These are phyloP conservation scores for Mucuna pruriens DNA, from an alignment of 306 rosid species.

Conservation along the genomic window DNA sequence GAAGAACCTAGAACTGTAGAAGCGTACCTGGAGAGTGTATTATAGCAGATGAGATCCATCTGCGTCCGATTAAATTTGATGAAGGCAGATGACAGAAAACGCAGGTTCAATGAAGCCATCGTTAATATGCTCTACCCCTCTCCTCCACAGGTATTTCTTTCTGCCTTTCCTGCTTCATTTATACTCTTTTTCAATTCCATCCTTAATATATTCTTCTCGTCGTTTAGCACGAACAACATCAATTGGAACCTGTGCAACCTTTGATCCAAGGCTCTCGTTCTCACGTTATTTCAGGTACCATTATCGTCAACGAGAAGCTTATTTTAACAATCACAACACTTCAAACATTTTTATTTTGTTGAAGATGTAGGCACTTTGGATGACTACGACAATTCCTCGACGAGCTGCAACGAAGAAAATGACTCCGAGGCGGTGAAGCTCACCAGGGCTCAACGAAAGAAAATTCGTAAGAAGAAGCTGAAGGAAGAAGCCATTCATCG, in stretches of 20 bases:
- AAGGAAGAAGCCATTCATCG: slow-evolving; percentile 63
- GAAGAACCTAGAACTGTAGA: too few relatives aligned
- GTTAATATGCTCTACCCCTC: slow-evolving; percentile 61
- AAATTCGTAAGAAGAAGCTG: slow-evolving; percentile 62
- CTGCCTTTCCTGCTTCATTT: not conserved
- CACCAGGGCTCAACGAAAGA: slow-evolving; percentile 76
- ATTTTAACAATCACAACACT: not conserved
- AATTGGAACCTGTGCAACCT: slow-evolving; percentile 11
- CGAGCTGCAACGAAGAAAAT: slow-evolving; percentile 39
- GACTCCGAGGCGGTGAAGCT: slow-evolving; percentile 46
- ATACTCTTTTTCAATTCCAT: not conserved
- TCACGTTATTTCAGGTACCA: slow-evolving; percentile 48
- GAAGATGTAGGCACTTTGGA: slow-evolving; percentile 26
- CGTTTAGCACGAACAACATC: not conserved
- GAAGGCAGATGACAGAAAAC: slow-evolving; percentile 61
- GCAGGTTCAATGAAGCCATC: slow-evolving; percentile 70
- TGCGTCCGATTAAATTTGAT: slow-evolving; percentile 10
- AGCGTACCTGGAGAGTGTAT: too few relatives aligned
- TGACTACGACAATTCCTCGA: slow-evolving; percentile 37
- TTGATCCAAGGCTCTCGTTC: slow-evolving; percentile 10
- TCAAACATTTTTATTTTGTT: not conserved
- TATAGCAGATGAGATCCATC: too few relatives aligned
- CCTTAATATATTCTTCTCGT: not conserved
- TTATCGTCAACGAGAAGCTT: not conserved
- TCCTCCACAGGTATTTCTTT: slow-evolving; percentile 40